These are phyloP conservation scores for Blastocystis hominis DNA, from an alignment of 352 stramenopile species.

Conservation along the genomic window DNA sequence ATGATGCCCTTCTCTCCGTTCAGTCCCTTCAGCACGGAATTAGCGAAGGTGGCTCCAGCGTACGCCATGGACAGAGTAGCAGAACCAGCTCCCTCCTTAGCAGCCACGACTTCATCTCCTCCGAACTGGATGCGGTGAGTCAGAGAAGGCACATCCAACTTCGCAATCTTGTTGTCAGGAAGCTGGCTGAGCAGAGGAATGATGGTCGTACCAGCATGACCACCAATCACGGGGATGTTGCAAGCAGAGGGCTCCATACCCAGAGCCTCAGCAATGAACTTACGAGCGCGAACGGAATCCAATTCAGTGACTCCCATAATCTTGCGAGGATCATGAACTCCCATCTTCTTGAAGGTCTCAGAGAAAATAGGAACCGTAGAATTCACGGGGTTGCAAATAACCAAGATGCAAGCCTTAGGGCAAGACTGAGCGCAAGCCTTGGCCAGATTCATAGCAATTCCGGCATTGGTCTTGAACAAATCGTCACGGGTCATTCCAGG, in stretches of 20 bases:
- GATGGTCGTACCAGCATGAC: slow-evolving; percentile 97
- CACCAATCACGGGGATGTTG: slow-evolving; percentile 88
- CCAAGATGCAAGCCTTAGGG: slow-evolving; percentile 84
- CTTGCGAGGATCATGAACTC: slow-evolving; percentile 62
- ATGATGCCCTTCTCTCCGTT: slow-evolving; percentile 82
- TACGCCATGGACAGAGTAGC: slow-evolving; percentile 98
- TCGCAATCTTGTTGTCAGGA: slow-evolving; percentile 77
- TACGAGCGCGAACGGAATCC: neutral
- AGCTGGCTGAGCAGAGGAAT: slow-evolving; percentile 92
- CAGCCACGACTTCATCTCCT: slow-evolving; percentile 88
- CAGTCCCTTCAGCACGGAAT: slow-evolving; percentile 83
- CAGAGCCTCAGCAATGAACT: slow-evolving; percentile 21
- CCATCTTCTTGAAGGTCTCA: slow-evolving; percentile 90
- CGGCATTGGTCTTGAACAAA: slow-evolving; percentile 86
- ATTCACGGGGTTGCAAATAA: slow-evolving; percentile 99
- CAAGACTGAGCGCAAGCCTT: slow-evolving; percentile 83
- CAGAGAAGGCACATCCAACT: slow-evolving; percentile 83
- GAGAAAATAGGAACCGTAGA: slow-evolving; percentile 96
- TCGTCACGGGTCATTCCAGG: slow-evolving; percentile 88
- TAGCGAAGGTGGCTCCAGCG: slow-evolving; percentile 84
- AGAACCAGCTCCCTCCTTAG: slow-evolving; percentile 78
- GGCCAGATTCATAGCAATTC: slow-evolving; percentile 89
- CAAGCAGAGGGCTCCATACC: slow-evolving; percentile 61
- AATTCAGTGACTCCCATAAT: slow-evolving; percentile 36
- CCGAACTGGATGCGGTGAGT: slow-evolving; percentile 90